phyloP scores from a whole-genome alignment of 2,329 filamentous ascomycete species.

The Epichloe uncinata region DNA sequence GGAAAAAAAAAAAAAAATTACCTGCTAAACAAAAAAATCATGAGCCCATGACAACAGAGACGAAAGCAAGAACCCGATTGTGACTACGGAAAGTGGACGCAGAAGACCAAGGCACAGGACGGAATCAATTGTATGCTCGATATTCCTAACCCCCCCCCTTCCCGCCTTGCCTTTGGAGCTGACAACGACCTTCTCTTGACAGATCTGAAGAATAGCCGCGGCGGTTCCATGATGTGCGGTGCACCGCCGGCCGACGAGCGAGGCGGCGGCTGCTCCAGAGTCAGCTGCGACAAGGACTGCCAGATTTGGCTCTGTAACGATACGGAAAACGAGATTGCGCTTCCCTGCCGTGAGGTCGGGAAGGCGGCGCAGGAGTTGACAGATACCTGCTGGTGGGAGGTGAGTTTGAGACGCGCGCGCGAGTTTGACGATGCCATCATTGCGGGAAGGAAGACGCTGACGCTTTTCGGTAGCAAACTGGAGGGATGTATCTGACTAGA shows the following conservation, averaged over 20 bases:
- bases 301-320: slow-evolving; percentile 2
- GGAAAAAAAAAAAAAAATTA: too few species aligned
- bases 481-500: neutral
- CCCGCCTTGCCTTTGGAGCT: too few species aligned
- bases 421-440: neutral
- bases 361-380: neutral
- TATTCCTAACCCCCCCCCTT: too few species aligned
- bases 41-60: neutral
- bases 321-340: neutral
- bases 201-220: neutral
- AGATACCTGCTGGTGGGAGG: neutral
- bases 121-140: neutral
- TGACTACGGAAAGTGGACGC: neutral
- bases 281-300: neutral
- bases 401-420: neutral
- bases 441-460: neutral
- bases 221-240: neutral
- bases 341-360: neutral
- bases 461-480: neutral
- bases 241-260: neutral
- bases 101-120: neutral
- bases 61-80: neutral
- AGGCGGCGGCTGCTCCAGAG: neutral
- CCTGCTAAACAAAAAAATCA: neutral
- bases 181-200: neutral